Evolutionary conservation across 371 early-diverging fungal genomes (phyloP), one percentile per base, ranked within the genome.

Genomic region (Mortierella polycephala): DNA sequence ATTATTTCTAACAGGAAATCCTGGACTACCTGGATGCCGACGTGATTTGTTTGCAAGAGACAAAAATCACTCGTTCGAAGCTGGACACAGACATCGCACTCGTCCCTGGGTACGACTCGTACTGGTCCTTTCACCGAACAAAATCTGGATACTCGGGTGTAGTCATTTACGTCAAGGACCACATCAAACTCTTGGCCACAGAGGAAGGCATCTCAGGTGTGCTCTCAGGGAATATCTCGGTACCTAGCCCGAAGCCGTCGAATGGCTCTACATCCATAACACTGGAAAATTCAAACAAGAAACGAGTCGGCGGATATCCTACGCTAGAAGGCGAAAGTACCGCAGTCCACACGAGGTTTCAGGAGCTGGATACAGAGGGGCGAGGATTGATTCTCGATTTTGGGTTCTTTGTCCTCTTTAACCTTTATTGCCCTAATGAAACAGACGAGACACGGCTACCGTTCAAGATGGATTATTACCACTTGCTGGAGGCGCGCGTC

Each of bases 31-130:
- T 93, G 1, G 82, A 82, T 37, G 88, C 91, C 5, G 94, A 94
- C 71, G 92, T 96, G 62, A 84, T 93, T 40, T 96, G 87, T 75
- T 71, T 95, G 9, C 96, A 96, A 75, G 96, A 96, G 82, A 87
- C 90, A 57, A 95, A 94, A 83, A 85, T 90, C 46, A 84, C 88
- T 12, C 82, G 91, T 7, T 72, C 84, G 1, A 86, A 86, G 62
- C 53, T 92, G 7, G 85, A 89, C 16, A 58, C 87, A 23, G 88
- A 90, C 13, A 67, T 92, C 53, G 93, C 91, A 1, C 42, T 92
- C n/a, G 86, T 92, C 0, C 87, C 89, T 6, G 93, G 93, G 1
- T 95, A 89, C 73, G 86, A 91, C 60, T 90, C 91, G 13, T 94
- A 94, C 81, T 91, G 91, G 76, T 86, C 93, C 0, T 87, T 87